Percentiles rank a stretch among this genome's conserved stretches.
phyloP scores from a whole-genome alignment of 108 stramenopile species.

The Skeletonema marinoi region DNA sequence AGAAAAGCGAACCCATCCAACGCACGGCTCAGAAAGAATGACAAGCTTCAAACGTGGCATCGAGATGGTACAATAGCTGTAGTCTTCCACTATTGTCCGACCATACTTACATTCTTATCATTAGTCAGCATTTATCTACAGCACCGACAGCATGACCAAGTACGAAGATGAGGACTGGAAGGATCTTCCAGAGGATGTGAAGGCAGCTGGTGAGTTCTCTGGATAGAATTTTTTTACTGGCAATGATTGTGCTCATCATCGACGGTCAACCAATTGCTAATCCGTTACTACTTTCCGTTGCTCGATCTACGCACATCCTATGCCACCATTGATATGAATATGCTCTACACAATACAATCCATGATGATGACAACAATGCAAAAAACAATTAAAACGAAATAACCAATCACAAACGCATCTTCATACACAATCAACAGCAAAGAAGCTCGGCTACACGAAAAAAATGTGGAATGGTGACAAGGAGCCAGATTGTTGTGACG shows the following conservation, averaged over 20 bases:
- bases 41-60: too few relatives aligned
- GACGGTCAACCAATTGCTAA: too few relatives aligned
- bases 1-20: too few relatives aligned
- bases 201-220: background rate
- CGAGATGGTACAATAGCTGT: too few relatives aligned
- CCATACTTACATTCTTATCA: too few relatives aligned
- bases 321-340: background rate
- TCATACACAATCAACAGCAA: background rate
- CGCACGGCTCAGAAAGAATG: too few relatives aligned
- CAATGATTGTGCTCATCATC: background rate
- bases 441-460: slow-evolving; percentile 8
- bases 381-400: too few relatives aligned
- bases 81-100: too few relatives aligned
- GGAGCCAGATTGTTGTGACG: slow-evolving; percentile 6
- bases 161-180: slow-evolving; percentile 16
- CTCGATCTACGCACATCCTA: background rate
- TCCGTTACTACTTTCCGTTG: background rate
- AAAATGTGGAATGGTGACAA: slow-evolving; percentile 12
- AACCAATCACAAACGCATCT: too few relatives aligned
- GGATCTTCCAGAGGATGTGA: slow-evolving; percentile 1
- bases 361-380: background rate
- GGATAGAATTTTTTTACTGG: background rate
- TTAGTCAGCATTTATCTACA: background rate
- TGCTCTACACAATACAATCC: background rate
- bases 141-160: background rate